Base-by-base conservation (phyloP, 208 protist species). In the Leishmania gerbilli region DNA sequence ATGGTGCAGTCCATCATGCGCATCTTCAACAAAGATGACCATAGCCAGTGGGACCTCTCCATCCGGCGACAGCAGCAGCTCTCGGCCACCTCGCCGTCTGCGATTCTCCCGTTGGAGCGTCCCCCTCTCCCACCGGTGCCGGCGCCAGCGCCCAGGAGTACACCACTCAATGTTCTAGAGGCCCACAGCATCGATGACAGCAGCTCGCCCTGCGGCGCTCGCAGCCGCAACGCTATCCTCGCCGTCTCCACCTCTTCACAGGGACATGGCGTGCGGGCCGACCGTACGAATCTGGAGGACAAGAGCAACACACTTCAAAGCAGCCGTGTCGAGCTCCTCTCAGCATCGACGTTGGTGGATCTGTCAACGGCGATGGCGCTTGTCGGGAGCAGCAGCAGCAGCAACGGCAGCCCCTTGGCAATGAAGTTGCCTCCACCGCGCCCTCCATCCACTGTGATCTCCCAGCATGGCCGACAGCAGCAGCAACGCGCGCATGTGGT, bases 1-100 rank as follows among this genome's bases (percentile, higher is more conserved):
- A 85, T 92, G 27, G 89, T 93, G 72, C 90, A 94, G 84, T 92
- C 90, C 51, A 95, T 97, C 47, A 69, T 95, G 45, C 88, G 84
- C 60, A 89, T 83, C 49, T 95, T 97, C 82, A 89, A 95, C 74
- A 89, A 88, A 34, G 85, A 89, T 49, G 85, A 85, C 31, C 69
- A 60, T 31, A 88, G 76, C 8, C 82, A 85, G 75, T 80, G 77
- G 71, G 76, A 89, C 68, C 47, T 88, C 51, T 76, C 82, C 9
- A 74, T 74, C 31, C 84, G 83, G 79, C 79, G 83, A 79, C 79
- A 84, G 71, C 60, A 80, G 51, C 62, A 84, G 58, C 69, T 6
- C 19, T 34, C 47, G n/a, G 79, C 76, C 51, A 55, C 79, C 6
- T 27, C 62, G 58, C 45, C 77, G 56, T 60, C 68, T 21, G 47